phyloP scores from a whole-genome alignment of 1,139 yeast genomes.

The Pichia sp. region DNA sequence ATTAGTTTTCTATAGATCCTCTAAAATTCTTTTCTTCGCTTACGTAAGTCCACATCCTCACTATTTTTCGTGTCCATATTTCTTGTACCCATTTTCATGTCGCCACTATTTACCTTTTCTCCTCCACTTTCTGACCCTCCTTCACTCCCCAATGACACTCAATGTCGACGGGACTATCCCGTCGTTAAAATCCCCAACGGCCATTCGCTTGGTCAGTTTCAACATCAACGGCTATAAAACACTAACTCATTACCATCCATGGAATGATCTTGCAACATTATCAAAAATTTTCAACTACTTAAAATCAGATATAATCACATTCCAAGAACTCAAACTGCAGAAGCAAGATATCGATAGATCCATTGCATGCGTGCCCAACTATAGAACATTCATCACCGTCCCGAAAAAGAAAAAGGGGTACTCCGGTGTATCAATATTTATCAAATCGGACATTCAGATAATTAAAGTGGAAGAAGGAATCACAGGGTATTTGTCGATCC shows the following conservation, averaged over 20 bases:
- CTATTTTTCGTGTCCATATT: not conserved
- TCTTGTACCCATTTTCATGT: not conserved
- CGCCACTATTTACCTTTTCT: not conserved
- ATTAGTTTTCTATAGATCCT: too few species aligned
- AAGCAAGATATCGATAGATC: conserved; percentile 34
- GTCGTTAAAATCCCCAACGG: conserved; percentile 8
- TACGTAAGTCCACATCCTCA: not conserved
- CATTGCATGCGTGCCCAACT: conserved; percentile 60
- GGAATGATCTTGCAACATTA: conserved; percentile 58
- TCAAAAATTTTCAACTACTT: conserved; percentile 51
- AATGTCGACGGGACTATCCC: conserved; percentile 17
- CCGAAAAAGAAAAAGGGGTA: conserved; percentile 75
- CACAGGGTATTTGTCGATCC: conserved; percentile 57
- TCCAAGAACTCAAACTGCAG: conserved; percentile 82
- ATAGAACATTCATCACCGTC: conserved; percentile 63
- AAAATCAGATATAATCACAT: conserved; percentile 72
- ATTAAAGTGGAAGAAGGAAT: conserved; percentile 86
- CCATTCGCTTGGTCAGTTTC: conserved; percentile 45
- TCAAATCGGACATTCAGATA: conserved; percentile 55
- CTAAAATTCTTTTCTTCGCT: too few species aligned
- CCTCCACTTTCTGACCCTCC: not conserved
- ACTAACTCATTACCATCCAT: conserved; percentile 77
- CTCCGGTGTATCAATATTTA: conserved; percentile 88
- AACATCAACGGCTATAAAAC: conserved; percentile 87
- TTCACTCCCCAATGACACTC: not conserved